Conservation (phyloP, 129 eudicot genomes). For the Artemisia tridentata region DNA sequence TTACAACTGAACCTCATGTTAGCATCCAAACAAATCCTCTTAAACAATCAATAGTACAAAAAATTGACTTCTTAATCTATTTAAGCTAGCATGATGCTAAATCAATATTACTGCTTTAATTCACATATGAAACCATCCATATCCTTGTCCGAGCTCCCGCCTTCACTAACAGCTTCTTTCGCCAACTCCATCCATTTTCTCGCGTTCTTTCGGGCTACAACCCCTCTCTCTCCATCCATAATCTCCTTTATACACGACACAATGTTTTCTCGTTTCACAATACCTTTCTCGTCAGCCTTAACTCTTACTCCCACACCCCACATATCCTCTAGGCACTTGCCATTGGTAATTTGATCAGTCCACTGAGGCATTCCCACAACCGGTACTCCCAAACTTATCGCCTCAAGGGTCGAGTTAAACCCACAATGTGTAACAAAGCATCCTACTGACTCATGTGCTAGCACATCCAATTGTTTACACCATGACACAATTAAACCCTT, state of each 20-base stretch:
- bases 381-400: constrained; percentile 37
- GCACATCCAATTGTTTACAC: constrained; percentile 31
- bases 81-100: too few species aligned
- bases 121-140: constrained; percentile 24
- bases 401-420: constrained; percentile 34
- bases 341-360: constrained; percentile 37
- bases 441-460: constrained; percentile 32
- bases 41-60: too few species aligned
- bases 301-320: constrained; percentile 33
- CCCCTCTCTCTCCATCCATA: constrained; percentile 27
- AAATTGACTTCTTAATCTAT: too few species aligned
- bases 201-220: constrained; percentile 11
- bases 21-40: too few species aligned
- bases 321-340: constrained; percentile 28
- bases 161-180: constrained; percentile 18
- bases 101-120: neutral
- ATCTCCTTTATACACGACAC: constrained; percentile 24
- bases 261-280: constrained; percentile 9
- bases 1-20: too few species aligned
- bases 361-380: constrained; percentile 34
- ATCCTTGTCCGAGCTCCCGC: constrained; percentile 34
- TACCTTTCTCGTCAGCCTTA: constrained; percentile 26
- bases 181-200: constrained; percentile 34
- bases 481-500: constrained; percentile 31
- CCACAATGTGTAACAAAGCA: constrained; percentile 45